Conservation (phyloP, 441 rosid species). For the Mallotus japonicus region DNA sequence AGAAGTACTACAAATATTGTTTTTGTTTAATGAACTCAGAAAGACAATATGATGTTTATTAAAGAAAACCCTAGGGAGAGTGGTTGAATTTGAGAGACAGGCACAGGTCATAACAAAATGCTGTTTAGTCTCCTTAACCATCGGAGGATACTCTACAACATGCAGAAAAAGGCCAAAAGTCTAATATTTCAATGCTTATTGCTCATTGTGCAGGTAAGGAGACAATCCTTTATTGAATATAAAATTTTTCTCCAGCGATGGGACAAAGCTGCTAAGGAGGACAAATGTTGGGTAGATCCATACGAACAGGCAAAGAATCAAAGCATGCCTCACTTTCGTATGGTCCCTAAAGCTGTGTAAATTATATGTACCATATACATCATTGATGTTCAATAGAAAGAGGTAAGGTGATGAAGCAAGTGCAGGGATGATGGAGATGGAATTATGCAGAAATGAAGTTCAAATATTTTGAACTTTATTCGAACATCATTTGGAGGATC, state of each 20-base stretch:
- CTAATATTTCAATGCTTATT: background rate
- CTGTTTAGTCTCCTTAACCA: background rate
- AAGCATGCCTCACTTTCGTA: conserved; percentile 2
- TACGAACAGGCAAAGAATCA: conserved; percentile 27
- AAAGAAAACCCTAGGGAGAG: background rate
- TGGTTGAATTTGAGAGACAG: background rate
- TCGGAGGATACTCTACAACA: background rate
- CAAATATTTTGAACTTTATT: background rate
- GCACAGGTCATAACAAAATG: background rate
- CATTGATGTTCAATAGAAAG: background rate
- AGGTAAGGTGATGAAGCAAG: background rate
- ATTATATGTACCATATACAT: background rate
- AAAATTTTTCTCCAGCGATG: conserved; percentile 47
- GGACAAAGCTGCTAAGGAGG: conserved; percentile 44
- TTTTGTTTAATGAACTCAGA: background rate
- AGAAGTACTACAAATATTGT: background rate
- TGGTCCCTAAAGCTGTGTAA: conserved; percentile 6
- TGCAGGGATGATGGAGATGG: background rate
- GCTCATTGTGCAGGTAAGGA: conserved; percentile 49
- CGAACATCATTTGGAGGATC: background rate
- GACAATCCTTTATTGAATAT: conserved; percentile 52
- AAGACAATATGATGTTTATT: background rate
- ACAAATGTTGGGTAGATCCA: conserved; percentile 60
- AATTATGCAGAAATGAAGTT: background rate
- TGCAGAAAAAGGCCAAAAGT: background rate